These are phyloP conservation scores for Xerocomus spinulosus DNA, from an alignment of 768 basidiomycete genomes.

Conservation along the genomic window DNA sequence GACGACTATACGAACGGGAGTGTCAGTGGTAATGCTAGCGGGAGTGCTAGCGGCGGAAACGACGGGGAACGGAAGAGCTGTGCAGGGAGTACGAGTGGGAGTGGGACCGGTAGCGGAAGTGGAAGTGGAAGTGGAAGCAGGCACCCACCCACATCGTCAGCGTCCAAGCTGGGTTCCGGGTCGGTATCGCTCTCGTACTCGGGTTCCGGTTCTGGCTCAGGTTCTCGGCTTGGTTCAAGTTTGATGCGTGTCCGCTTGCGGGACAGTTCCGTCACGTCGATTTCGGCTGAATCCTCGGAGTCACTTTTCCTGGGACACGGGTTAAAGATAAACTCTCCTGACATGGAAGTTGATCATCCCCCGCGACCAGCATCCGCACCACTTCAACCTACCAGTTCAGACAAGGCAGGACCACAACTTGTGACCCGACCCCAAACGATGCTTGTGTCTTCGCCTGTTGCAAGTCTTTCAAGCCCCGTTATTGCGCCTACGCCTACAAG, in stretches of 20 bases:
- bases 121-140: too few relatives aligned
- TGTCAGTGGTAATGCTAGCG: slow-evolving; percentile 4
- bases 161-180: slow-evolving; percentile 16
- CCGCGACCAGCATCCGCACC: slow-evolving; percentile 19
- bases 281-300: slow-evolving; percentile 22
- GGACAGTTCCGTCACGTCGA: slow-evolving; percentile 30
- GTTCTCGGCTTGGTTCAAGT: slow-evolving; percentile 24
- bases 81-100: slow-evolving; percentile 8
- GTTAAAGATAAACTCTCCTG: slow-evolving; percentile 4
- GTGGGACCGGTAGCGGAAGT: slow-evolving; percentile 5
- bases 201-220: slow-evolving; percentile 19
- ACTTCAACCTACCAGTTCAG: slow-evolving; percentile 7
- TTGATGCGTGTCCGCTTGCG: slow-evolving; percentile 19
- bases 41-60: slow-evolving; percentile 13
- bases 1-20: slow-evolving; percentile 23
- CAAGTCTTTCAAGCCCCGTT: slow-evolving; percentile 19
- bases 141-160: slow-evolving; percentile 9
- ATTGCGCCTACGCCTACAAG: slow-evolving; percentile 1
- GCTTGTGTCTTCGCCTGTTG: slow-evolving; percentile 12
- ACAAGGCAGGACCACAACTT: neutral
- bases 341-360: slow-evolving; percentile 28
- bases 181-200: slow-evolving; percentile 27
- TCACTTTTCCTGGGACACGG: slow-evolving; percentile 9
- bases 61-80: slow-evolving; percentile 7
- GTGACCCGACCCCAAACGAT: slow-evolving; percentile 1